A percentile compares a stretch with the other conserved stretches of the same genome.
Conservation (phyloP, 805 yeast genomes). For the Scheffersomyces spartinae region DNA sequence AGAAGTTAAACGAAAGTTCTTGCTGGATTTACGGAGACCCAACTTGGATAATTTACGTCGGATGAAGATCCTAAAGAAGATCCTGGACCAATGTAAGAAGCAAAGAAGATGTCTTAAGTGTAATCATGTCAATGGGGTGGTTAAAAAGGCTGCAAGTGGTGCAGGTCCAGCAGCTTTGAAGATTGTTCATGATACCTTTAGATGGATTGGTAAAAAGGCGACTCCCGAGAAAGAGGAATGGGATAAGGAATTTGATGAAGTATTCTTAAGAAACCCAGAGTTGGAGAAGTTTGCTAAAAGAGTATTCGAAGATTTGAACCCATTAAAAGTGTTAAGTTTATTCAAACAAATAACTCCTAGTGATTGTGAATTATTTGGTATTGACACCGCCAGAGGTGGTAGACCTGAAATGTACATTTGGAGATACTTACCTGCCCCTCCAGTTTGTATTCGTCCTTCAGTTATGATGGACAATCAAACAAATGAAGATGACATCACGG, state of each 20-base stretch:
- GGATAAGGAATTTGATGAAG: conserved; percentile 77
- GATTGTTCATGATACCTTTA: conserved; percentile 88
- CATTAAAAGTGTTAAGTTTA: conserved; percentile 74
- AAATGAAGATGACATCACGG: conserved; percentile 95
- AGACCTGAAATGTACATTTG: conserved; percentile 94
- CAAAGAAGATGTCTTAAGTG: conserved; percentile 86
- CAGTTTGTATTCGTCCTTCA: conserved; percentile 96
- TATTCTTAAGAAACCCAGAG: conserved; percentile 71
- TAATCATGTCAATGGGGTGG: conserved; percentile 89
- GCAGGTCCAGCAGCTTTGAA: conserved; percentile 89
- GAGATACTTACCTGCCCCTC: conserved; percentile 98
- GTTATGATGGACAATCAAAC: conserved; percentile 85
- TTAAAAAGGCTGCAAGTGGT: conserved; percentile 88
- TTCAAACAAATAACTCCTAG: conserved; percentile 78
- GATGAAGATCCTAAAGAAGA: conserved; percentile 75
- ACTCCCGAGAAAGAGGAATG: conserved; percentile 77
- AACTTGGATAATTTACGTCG: conserved; percentile 83
- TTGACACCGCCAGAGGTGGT: conserved; percentile 78
- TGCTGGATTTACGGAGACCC: conserved; percentile 76
- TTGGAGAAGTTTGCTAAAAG: conserved; percentile 76
- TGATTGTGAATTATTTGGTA: conserved; percentile 88
- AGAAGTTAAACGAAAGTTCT: conserved; percentile 52
- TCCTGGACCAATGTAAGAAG: conserved; percentile 88
- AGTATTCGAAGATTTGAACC: conserved; percentile 89
- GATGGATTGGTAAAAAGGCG: conserved; percentile 88